Percentiles rank a stretch among this genome's conserved stretches.
Conservation (phyloP, 805 yeast species). For the Danielozyma ontarioensis region DNA sequence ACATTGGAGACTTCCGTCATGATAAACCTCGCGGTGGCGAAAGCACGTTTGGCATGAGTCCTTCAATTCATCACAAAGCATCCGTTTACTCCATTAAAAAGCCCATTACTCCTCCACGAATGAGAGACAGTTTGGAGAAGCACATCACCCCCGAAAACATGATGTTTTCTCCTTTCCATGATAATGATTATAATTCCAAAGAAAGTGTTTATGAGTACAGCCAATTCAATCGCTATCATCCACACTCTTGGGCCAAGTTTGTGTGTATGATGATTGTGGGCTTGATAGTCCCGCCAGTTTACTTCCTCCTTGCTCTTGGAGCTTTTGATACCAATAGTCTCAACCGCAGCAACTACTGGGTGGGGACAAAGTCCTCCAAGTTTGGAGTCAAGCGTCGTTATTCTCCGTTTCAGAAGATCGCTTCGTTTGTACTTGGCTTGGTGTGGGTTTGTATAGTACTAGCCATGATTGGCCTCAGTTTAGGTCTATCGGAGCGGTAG, state of each 20-base stretch:
- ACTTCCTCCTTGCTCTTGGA: slow-evolving; percentile 30
- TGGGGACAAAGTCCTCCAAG: slow-evolving; percentile 1
- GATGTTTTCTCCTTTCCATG: slow-evolving; percentile 2
- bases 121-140: background rate
- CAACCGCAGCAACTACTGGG: background rate
- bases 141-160: slow-evolving; percentile 2
- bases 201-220: background rate
- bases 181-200: background rate
- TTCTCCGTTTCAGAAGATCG: slow-evolving; percentile 21
- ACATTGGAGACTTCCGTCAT: slow-evolving; percentile 9
- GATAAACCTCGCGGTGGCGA: slow-evolving; percentile 6
- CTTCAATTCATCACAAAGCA: background rate
- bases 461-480: slow-evolving; percentile 38
- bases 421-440: slow-evolving; percentile 26
- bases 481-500: too few relatives aligned
- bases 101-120: background rate
- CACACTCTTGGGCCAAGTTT: slow-evolving; percentile 14
- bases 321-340: slow-evolving; percentile 22
- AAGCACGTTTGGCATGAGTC: background rate
- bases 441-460: slow-evolving; percentile 26
- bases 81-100: background rate
- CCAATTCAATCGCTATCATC: background rate
- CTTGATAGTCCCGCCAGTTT: slow-evolving; percentile 34
- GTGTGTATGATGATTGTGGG: slow-evolving; percentile 24
- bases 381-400: slow-evolving; percentile 7